Base-by-base conservation (phyloP, 768 basidiomycete genomes). In the Asterophora lycoperdoides region DNA sequence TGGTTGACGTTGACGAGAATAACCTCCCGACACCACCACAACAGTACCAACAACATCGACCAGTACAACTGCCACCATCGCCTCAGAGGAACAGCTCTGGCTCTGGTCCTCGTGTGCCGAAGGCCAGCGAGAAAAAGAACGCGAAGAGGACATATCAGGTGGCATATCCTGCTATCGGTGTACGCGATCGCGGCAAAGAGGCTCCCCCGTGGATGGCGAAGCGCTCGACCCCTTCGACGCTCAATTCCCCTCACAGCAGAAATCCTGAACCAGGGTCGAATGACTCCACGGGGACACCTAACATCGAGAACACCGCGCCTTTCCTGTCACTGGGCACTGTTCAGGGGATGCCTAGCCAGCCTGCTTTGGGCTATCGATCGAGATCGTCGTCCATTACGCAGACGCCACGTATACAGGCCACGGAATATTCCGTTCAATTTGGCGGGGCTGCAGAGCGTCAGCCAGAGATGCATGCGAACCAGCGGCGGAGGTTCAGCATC, bases 131-230 rank as follows among this genome's bases (percentile, higher is more conserved):
- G 51, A 71, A 70, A 43, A 76, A 72, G 46, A 65, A 71, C 32
- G 52, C 63, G 44, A 76, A 75, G 66, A 77, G 72, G 54, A 17
- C 33, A 1, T 57, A 59, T 41, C 20, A 34, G 11, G 54, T 56
- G 10, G 23, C 23, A 23, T 73, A 76, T 39, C 77, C 78, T 13
- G 49, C 70, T 18, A 61, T 75, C 8, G 77, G 78, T 32, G 67
- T 78, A 37, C 78, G 79, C 13, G 63, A 75, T 8, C 70, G 78
- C 11, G 68, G 66, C 37, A 71, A 71, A 51, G 63, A 67, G 6
- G 46, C 50, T 26, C 43, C 60, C 6, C 47, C 54, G 1, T 55
- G 55, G 53, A 46, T 51, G 49, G 44, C 43, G 36, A 54, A 57
- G 19, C 48, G 37, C 28, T 18, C 34, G 11, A 28, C 35, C 14